Conservation (phyloP, 768 basidiomycete species). For the Dioszegia crocea region DNA sequence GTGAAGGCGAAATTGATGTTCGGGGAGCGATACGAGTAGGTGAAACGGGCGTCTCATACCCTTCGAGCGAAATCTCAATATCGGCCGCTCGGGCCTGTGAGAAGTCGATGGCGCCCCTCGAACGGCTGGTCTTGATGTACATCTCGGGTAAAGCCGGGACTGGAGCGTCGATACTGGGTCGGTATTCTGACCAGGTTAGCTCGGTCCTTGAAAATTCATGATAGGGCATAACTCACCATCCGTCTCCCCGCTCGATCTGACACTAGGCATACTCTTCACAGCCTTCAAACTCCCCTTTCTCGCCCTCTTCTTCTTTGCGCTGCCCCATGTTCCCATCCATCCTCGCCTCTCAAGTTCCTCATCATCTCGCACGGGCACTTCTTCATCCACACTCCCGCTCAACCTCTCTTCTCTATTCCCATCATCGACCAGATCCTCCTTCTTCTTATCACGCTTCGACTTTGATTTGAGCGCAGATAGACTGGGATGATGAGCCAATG, state of each 20-base stretch:
- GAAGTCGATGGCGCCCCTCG: not conserved
- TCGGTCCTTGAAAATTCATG: not conserved
- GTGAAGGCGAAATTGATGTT: not conserved
- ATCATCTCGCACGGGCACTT: slow-evolving; percentile 1
- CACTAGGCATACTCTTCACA: slow-evolving; percentile 11
- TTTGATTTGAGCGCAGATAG: slow-evolving; percentile 29
- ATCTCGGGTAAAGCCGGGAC: slow-evolving; percentile 4
- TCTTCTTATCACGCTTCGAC: slow-evolving; percentile 11
- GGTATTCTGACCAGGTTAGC: slow-evolving; percentile 6
- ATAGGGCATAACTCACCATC: not conserved
- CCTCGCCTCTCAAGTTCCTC: not conserved
- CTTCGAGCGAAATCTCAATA: slow-evolving; percentile 9
- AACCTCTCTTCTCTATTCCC: slow-evolving; percentile 1
- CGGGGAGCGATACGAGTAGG: not conserved
- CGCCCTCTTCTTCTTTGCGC: slow-evolving; percentile 4
- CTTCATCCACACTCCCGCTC: slow-evolving; percentile 4
- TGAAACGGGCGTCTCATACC: slow-evolving; percentile 6
- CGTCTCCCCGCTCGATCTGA: not conserved
- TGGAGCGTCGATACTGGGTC: slow-evolving; percentile 4
- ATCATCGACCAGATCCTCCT: slow-evolving; percentile 4
- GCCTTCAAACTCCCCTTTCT: slow-evolving; percentile 14
- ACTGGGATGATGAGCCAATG: slow-evolving; percentile 36
- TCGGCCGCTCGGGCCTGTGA: not conserved
- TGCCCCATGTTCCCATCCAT: slow-evolving; percentile 11
- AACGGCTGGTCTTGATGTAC: slow-evolving; percentile 1